These are phyloP conservation scores for Ceriops decandra DNA, from an alignment of 345 rosid species.

Conservation along the genomic window DNA sequence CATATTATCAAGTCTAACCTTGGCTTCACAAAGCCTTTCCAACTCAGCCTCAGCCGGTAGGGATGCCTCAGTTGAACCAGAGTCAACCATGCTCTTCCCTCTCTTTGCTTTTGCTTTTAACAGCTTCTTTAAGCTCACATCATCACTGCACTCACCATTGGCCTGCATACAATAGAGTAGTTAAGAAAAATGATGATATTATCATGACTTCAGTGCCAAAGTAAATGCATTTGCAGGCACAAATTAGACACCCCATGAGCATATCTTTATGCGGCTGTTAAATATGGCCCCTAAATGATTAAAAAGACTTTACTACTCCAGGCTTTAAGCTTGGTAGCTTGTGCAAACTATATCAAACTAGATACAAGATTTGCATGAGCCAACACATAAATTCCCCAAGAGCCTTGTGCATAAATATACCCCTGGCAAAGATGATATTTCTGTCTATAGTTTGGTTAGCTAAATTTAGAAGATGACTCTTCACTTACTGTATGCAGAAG, in stretches of 20 bases:
- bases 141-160: constrained; percentile 40
- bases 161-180: constrained; percentile 31
- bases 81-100: constrained; percentile 31
- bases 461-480: no score
- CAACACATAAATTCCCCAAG: no score
- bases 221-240: neutral
- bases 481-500: no score
- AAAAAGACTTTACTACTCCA: no score
- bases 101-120: constrained; percentile 35
- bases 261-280: no score
- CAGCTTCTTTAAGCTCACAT: constrained; percentile 56
- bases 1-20: constrained; percentile 49
- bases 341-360: no score
- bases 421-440: no score
- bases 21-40: constrained; percentile 62
- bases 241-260: neutral
- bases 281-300: no score
- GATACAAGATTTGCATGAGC: no score
- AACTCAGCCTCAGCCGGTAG: constrained; percentile 50
- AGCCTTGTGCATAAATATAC: no score
- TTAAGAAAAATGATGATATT: neutral
- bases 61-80: constrained; percentile 11
- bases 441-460: no score
- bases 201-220: neutral
- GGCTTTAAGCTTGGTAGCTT: no score